phyloP scores from a whole-genome alignment of 192 early-diverging fungal genomes.

The Chytriomyces confervae region DNA sequence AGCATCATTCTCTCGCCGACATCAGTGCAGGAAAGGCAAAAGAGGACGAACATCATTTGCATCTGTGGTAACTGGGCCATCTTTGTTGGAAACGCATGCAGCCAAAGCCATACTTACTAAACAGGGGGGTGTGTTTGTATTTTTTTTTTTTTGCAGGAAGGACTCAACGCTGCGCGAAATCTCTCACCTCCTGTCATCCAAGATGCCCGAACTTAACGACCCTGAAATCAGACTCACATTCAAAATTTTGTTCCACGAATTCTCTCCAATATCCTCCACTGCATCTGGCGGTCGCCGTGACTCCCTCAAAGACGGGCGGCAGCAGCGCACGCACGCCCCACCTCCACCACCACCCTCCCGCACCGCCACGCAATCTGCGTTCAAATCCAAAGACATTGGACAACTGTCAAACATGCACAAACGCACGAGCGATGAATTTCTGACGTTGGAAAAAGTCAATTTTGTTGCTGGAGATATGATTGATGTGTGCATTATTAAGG shows the following conservation, averaged over 20 bases:
- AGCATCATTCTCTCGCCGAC: neutral
- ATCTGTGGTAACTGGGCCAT: neutral
- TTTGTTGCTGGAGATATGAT: slow-evolving; percentile 25
- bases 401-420: slow-evolving; percentile 4
- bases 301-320: neutral
- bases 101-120: neutral
- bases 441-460: neutral
- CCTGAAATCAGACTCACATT: slow-evolving; percentile 18
- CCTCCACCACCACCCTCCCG: neutral
- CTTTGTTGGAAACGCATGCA: neutral
- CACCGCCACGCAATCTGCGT: neutral
- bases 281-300: neutral
- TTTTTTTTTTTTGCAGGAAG: slow-evolving; percentile 10
- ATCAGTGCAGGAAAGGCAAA: neutral
- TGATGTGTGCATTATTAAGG: slow-evolving; percentile 10
- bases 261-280: neutral
- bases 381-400: slow-evolving; percentile 22
- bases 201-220: slow-evolving; percentile 18
- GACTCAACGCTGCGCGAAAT: slow-evolving; percentile 20
- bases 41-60: neutral
- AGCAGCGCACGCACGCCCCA: neutral
- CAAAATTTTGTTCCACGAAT: slow-evolving; percentile 7
- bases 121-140: neutral
- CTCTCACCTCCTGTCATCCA: neutral
- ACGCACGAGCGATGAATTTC: slow-evolving; percentile 1